Evolutionary conservation across 192 early-diverging fungal species (phyloP).

Genomic region (Coemansia sp.): DNA sequence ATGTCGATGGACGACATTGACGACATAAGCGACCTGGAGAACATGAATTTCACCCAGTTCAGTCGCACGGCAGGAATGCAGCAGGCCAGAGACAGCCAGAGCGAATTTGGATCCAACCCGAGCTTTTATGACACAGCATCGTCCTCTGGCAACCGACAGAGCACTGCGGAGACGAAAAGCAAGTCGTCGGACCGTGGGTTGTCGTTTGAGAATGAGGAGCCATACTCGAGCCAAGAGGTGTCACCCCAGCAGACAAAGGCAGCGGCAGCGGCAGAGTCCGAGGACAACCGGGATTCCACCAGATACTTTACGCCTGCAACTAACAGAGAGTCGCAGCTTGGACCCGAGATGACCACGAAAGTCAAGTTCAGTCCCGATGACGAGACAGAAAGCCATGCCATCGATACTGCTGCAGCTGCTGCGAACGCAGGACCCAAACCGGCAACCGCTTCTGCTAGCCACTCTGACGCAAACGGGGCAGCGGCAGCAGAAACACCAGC

Average conservation of each 20-base stretch:
- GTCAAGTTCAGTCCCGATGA: conserved; percentile 14
- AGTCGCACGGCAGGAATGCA: conserved; percentile 2
- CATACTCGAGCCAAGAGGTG: not conserved
- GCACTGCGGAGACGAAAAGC: not conserved
- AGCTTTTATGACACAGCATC: conserved; percentile 3
- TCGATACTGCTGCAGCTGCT: not conserved
- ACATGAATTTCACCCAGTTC: conserved; percentile 28
- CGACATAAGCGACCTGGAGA: conserved; percentile 48
- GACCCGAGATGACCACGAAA: conserved; percentile 7
- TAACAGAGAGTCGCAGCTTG: conserved; percentile 12
- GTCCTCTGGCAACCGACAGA: not conserved
- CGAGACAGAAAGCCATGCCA: not conserved
- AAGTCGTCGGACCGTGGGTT: conserved; percentile 6
- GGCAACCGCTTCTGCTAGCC: not conserved
- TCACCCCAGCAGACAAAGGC: not conserved
- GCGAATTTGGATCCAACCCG: not conserved
- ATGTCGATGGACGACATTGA: conserved; percentile 36
- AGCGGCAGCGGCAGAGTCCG: not conserved
- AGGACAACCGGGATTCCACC: conserved; percentile 5
- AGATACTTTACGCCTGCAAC: conserved; percentile 17
- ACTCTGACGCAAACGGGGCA: not conserved
- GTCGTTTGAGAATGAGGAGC: conserved; percentile 17
- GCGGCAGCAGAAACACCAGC: conserved; percentile 33
- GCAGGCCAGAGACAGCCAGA: not conserved
- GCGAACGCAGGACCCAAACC: not conserved